These are phyloP conservation scores for Cytidiella melzeri DNA, from an alignment of 768 basidiomycete species.

Conservation along the genomic window DNA sequence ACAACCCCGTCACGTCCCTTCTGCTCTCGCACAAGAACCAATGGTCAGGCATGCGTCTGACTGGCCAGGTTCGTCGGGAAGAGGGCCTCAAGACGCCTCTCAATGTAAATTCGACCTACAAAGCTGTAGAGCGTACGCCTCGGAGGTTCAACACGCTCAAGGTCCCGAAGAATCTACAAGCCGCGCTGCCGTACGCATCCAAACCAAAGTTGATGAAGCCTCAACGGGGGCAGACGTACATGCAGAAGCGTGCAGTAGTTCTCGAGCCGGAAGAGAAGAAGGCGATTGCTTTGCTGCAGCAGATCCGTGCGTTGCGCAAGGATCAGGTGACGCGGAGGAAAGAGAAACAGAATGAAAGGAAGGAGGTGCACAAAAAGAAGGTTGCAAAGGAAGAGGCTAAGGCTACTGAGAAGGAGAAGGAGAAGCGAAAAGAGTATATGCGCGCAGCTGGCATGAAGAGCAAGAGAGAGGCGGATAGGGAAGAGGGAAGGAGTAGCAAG, in stretches of 20 bases:
- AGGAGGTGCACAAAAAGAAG: slow-evolving; percentile 63
- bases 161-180: slow-evolving; percentile 86
- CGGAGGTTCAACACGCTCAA: slow-evolving; percentile 90
- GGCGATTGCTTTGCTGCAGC: slow-evolving; percentile 86
- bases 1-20: slow-evolving; percentile 93
- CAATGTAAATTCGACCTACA: slow-evolving; percentile 84
- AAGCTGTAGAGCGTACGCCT: slow-evolving; percentile 67
- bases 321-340: slow-evolving; percentile 75
- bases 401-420: slow-evolving; percentile 64
- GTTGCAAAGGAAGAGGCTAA: slow-evolving; percentile 59
- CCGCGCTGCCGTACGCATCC: slow-evolving; percentile 83
- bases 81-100: slow-evolving; percentile 78
- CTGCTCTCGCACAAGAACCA: slow-evolving; percentile 73
- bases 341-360: slow-evolving; percentile 83
- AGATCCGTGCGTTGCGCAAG: slow-evolving; percentile 87
- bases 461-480: slow-evolving; percentile 56
- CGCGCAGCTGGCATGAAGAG: slow-evolving; percentile 61
- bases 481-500: slow-evolving; percentile 54
- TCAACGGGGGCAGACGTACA: slow-evolving; percentile 73
- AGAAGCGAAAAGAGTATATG: slow-evolving; percentile 76
- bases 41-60: slow-evolving; percentile 95
- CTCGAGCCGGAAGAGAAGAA: slow-evolving; percentile 94
- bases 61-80: slow-evolving; percentile 86
- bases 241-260: slow-evolving; percentile 92
- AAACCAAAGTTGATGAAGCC: slow-evolving; percentile 83